Conservation (phyloP, 805 yeast genomes). For the Yarrowia alimentaria region DNA sequence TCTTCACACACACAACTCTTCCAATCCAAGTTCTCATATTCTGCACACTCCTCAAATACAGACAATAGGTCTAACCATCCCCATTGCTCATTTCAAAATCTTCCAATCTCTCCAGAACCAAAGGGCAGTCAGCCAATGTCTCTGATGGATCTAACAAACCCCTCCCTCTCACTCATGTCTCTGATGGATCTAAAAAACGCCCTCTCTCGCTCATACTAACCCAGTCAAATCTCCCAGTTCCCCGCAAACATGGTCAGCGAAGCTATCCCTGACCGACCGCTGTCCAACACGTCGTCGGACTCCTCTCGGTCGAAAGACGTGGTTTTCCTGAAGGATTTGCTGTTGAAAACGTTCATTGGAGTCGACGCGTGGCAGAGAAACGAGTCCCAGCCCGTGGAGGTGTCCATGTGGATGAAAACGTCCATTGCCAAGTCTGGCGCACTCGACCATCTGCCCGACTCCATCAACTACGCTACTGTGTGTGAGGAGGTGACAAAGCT, state of each 20-base stretch:
- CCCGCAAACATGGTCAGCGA: conserved; percentile 10
- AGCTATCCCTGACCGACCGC: conserved; percentile 18
- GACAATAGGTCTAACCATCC: too few relatives aligned
- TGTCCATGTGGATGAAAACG: conserved; percentile 61
- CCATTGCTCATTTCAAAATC: too few relatives aligned
- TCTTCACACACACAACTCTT: too few relatives aligned
- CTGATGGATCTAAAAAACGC: too few relatives aligned
- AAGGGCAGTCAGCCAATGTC: too few relatives aligned
- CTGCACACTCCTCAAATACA: too few relatives aligned
- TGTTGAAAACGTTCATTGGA: conserved; percentile 63
- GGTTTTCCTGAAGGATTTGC: conserved; percentile 55
- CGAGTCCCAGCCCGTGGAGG: conserved; percentile 60
- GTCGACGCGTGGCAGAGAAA: conserved; percentile 72
- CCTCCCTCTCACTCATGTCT: too few relatives aligned
- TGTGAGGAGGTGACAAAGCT: conserved; percentile 60
- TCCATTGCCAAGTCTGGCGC: conserved; percentile 71
- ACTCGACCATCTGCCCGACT: conserved; percentile 75
- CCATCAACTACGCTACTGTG: conserved; percentile 85
- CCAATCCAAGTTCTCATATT: too few relatives aligned
- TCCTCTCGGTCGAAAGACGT: conserved; percentile 37
- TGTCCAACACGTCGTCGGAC: conserved; percentile 23
- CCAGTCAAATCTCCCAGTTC: too few relatives aligned
- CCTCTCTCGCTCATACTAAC: too few relatives aligned
- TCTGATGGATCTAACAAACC: too few relatives aligned
- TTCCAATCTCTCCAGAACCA: too few relatives aligned